A percentile compares a stretch with the other conserved stretches of the same genome.
Conservation (phyloP, 352 stramenopile species). For the Phytophthora rubi region DNA sequence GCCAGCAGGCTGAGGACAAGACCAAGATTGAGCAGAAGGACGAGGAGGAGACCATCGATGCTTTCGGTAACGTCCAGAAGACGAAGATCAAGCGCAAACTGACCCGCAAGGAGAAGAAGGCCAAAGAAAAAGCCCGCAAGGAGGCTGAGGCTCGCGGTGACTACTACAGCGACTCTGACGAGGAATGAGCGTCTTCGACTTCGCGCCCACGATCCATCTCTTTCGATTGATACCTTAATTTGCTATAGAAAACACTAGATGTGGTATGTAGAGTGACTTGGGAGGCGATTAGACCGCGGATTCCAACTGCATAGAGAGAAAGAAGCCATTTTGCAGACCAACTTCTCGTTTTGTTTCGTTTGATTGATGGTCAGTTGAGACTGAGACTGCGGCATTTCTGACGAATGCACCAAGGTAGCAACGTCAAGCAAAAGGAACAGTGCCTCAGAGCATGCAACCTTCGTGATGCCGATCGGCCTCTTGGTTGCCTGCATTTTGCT, state of each 20-base stretch:
- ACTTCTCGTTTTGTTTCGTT: background rate
- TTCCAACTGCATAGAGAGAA: constrained; percentile 40
- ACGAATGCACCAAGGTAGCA: no score
- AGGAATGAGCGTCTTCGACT: constrained; percentile 57
- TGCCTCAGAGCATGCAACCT: no score
- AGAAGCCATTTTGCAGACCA: constrained; percentile 35
- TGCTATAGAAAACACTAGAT: constrained; percentile 44
- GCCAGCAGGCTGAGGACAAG: constrained; percentile 86
- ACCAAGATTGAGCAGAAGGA: constrained; percentile 93
- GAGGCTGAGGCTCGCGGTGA: constrained; percentile 85
- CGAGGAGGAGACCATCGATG: constrained; percentile 80
- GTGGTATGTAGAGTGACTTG: constrained; percentile 51
- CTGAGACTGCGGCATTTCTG: no score
- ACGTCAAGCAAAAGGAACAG: no score
- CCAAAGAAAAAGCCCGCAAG: constrained; percentile 89
- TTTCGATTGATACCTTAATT: constrained; percentile 51
- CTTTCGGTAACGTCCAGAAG: constrained; percentile 87
- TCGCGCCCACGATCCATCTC: constrained; percentile 36
- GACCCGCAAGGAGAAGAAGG: constrained; percentile 90
- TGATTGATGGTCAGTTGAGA: no score
- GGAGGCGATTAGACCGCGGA: constrained; percentile 40
- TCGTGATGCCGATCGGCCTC: no score
- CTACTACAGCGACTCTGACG: constrained; percentile 84
- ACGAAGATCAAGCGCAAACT: constrained; percentile 92
- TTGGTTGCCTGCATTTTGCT: no score